Base-by-base conservation (phyloP, 2,329 filamentous ascomycete species). In the Aspergillus sergii region DNA sequence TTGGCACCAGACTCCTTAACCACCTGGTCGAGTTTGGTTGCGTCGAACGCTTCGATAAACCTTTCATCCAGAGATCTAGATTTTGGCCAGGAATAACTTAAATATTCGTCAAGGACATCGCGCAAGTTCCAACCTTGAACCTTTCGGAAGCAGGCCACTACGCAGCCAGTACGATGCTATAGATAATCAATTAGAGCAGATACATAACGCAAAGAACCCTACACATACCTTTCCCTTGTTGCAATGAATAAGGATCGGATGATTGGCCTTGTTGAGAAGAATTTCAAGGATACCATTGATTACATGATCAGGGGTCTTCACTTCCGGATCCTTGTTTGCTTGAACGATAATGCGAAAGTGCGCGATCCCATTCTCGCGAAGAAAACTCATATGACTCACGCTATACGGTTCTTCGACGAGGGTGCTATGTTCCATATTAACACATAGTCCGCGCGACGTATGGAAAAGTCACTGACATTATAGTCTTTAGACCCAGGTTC, bases 171-270 rank as follows among this genome's bases (percentile, higher is more conserved):
- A 62, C 94, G 90, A 74, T 97, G 94, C 85, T 92, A 65, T 32
- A 56, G 43, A 61, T 30, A 23, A 21, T n/a, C 6, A 26, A 26
- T 67, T 46, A 67, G 62, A 23, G 21, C 12, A 26, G 19, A 4
- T 26, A 28, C 14, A 46, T 28, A 11, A n/a, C 1, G 11, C 39
- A 41, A n/a, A 2, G 26, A 3, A 43, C 21, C 5, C 43, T n/a
- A 19, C 26, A 71, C 79, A 67, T 78, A 89, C 87, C 80, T 89
- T 95, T 74, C 94, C 94, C 70, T 96, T 94, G 75, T 97, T 97
- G 84, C 94, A 97, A 77, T 97, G 94, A 54, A 97, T 86, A 45
- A 97, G 83, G 12, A 97, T 78, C 0, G 94, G 94, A 68, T 95
- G 89, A 66, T 96, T 93, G 39, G 83, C 79, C 56, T 85, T 85